Evolutionary conservation across 2,329 filamentous ascomycete genomes (phyloP).

Genomic region (Fonsecaea pedrosoi): DNA sequence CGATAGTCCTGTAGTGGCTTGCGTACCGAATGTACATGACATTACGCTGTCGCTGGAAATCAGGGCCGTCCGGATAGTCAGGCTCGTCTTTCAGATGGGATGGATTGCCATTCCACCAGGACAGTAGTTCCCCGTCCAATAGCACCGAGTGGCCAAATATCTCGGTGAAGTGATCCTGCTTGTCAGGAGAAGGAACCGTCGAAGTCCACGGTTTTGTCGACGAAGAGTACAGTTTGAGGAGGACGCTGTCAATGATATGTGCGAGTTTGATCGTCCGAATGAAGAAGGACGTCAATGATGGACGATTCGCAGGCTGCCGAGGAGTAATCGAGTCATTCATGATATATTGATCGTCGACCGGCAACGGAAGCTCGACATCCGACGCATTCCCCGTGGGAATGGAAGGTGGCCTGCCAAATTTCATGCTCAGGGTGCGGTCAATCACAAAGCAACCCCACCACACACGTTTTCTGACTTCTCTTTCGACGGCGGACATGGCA

Average conservation of each 20-base stretch:
- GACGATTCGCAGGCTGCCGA: conserved; percentile 12
- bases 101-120: conserved; percentile 16
- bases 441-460: conserved; percentile 26
- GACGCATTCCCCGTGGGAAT: conserved; percentile 7
- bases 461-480: conserved; percentile 18
- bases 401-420: conserved; percentile 20
- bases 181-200: not conserved
- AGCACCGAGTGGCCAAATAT: conserved; percentile 8
- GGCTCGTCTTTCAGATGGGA: conserved; percentile 15
- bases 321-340: conserved; percentile 8
- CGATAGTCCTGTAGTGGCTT: not conserved
- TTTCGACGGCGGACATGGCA: conserved; percentile 6
- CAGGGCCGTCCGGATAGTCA: conserved; percentile 5
- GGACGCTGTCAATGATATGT: conserved; percentile 19
- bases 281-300: conserved; percentile 12
- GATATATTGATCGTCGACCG: conserved; percentile 21
- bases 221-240: conserved; percentile 12
- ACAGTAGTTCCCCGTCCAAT: conserved; percentile 9
- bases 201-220: conserved; percentile 13
- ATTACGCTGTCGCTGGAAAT: conserved; percentile 19
- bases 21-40: conserved; percentile 17
- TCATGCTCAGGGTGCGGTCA: conserved; percentile 23
- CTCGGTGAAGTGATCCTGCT: not conserved
- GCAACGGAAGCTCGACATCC: conserved; percentile 14
- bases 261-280: conserved; percentile 21